Percentiles rank a stretch among this genome's conserved stretches.
Conservation (phyloP, 1,139 yeast species). For the Keqinozyma sinolaborantium region DNA sequence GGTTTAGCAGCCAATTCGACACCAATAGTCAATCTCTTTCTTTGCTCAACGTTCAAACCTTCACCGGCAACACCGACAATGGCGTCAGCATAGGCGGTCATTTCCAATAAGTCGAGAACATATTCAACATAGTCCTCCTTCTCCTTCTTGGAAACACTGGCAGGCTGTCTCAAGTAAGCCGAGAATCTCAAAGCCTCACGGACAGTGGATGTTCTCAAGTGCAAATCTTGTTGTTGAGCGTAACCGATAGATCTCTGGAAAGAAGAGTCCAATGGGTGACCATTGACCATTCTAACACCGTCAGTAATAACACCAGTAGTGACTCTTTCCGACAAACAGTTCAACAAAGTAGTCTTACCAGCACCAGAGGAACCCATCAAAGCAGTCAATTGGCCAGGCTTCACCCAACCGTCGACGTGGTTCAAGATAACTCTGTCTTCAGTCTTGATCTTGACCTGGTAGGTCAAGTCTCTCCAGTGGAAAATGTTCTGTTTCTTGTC, state of each 20-base stretch:
- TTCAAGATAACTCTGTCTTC: conserved; percentile 63
- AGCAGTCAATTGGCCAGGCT: conserved; percentile 48
- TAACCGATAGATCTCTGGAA: conserved; percentile 83
- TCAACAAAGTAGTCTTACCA: conserved; percentile 73
- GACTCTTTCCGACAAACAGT: conserved; percentile 74
- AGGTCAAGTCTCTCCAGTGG: conserved; percentile 79
- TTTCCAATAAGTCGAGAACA: conserved; percentile 64
- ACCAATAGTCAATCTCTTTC: conserved; percentile 80
- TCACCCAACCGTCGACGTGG: conserved; percentile 81
- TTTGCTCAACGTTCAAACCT: conserved; percentile 77
- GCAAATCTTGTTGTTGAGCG: conserved; percentile 82
- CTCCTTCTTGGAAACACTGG: conserved; percentile 47
- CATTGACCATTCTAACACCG: conserved; percentile 74
- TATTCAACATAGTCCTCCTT: conserved; percentile 72
- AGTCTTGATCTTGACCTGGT: conserved; percentile 63
- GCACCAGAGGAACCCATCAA: conserved; percentile 90
- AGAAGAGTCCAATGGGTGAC: conserved; percentile 61
- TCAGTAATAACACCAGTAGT: conserved; percentile 71
- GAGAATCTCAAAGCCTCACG: conserved; percentile 74
- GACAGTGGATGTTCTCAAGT: conserved; percentile 70
- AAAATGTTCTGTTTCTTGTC: conserved; percentile 40
- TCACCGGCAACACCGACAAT: conserved; percentile 82
- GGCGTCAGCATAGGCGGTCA: conserved; percentile 75
- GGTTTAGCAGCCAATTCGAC: conserved; percentile 91
- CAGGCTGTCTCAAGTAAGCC: conserved; percentile 73